phyloP scores from a whole-genome alignment of 1,284 basidiomycete species.

The Thelephora terrestris region DNA sequence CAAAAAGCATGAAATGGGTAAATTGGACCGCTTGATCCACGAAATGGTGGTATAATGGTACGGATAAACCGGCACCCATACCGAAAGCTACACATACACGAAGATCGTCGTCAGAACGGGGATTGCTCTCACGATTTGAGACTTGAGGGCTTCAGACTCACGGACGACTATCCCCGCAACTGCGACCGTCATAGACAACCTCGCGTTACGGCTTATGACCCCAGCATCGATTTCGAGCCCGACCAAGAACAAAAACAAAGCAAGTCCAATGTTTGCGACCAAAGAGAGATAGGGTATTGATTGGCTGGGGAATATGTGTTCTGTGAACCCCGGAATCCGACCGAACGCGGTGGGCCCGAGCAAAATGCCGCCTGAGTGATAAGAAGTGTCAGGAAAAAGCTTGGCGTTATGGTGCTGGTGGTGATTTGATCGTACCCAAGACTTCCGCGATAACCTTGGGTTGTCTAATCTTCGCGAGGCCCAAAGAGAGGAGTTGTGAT shows the following conservation, averaged over 20 bases:
- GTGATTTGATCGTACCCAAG: conserved; percentile 85
- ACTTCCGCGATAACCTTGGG: conserved; percentile 86
- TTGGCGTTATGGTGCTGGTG: conserved; percentile 17
- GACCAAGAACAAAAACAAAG: conserved; percentile 87
- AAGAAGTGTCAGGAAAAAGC: neutral
- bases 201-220: conserved; percentile 71
- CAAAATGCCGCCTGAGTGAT: neutral
- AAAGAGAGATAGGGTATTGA: conserved; percentile 78
- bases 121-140: no score
- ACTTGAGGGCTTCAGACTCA: no score
- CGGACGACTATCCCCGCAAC: conserved; percentile 41
- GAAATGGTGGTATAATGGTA: conserved; percentile 75
- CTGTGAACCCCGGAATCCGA: conserved; percentile 68
- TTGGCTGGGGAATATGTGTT: conserved; percentile 68
- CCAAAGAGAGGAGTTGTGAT: conserved; percentile 67
- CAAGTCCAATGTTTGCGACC: conserved; percentile 88
- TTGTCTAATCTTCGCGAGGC: conserved; percentile 66
- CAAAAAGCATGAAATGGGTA: conserved; percentile 90
- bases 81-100: conserved; percentile 37
- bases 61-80: conserved; percentile 74
- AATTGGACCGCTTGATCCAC: conserved; percentile 56
- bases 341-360: conserved; percentile 71
- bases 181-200: conserved; percentile 42
- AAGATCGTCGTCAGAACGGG: no score
- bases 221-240: conserved; percentile 83